Conservation (phyloP, 164 flowering plant genomes). For the Magnolia changhungtana region DNA sequence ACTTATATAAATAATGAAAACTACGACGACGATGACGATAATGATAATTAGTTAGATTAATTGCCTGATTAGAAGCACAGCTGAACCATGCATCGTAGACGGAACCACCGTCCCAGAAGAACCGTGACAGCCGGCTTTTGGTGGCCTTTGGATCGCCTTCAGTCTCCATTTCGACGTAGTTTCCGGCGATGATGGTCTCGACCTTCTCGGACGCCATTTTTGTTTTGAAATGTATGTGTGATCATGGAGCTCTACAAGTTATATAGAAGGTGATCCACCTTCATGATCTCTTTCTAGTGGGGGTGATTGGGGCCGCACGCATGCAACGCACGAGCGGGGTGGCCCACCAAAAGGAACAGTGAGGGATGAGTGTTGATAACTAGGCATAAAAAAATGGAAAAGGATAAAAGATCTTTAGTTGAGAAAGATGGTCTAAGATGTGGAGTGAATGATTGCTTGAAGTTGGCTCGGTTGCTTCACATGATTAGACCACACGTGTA, state of each 20-base stretch:
- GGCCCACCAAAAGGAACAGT: slow-evolving; percentile 16
- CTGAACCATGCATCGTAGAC: slow-evolving; percentile 82
- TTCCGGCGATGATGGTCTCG: slow-evolving; percentile 32
- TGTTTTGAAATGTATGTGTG: background rate
- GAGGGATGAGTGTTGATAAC: background rate
- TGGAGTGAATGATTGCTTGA: slow-evolving; percentile 26
- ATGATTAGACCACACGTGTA: slow-evolving; percentile 26
- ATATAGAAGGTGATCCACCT: background rate
- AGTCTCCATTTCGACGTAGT: slow-evolving; percentile 31
- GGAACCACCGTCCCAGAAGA: slow-evolving; percentile 77
- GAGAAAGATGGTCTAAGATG: slow-evolving; percentile 7
- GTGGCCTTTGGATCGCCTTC: slow-evolving; percentile 12
- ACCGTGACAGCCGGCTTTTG: slow-evolving; percentile 16
- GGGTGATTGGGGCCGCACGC: slow-evolving; percentile 8
- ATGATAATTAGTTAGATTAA: background rate
- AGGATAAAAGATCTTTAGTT: background rate
- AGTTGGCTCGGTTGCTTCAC: slow-evolving; percentile 19
- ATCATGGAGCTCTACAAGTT: background rate
- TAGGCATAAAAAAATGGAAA: background rate
- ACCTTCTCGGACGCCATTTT: slow-evolving; percentile 36
- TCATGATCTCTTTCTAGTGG: background rate
- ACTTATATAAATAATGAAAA: background rate
- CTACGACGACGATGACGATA: background rate
- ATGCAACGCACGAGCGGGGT: slow-evolving; percentile 32
- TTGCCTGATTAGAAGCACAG: slow-evolving; percentile 71